Percentiles rank a stretch among this genome's conserved stretches.
Conservation (phyloP, 164 flowering plant genomes). For the Magnolia sinica region DNA sequence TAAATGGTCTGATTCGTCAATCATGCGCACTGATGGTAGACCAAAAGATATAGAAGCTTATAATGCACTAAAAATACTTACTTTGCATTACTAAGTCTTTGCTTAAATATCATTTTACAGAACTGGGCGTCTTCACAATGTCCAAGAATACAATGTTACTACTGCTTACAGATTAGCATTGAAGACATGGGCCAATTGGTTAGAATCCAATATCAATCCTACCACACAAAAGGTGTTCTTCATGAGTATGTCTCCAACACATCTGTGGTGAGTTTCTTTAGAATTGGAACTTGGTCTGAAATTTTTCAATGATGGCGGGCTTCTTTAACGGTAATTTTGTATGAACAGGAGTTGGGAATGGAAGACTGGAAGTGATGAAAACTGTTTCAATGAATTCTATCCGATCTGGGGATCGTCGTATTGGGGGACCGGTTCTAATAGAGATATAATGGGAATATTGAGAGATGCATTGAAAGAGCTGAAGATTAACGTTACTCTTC, state of each 20-base stretch:
- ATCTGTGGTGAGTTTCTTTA: conserved; percentile 60
- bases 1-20: background rate
- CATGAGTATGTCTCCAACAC: conserved; percentile 88
- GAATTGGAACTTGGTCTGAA: background rate
- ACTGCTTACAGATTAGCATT: conserved; percentile 74
- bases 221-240: conserved; percentile 65
- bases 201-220: conserved; percentile 62
- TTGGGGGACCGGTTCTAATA: conserved; percentile 84
- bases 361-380: conserved; percentile 64
- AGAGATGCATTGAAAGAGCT: conserved; percentile 35
- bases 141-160: conserved; percentile 70
- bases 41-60: background rate
- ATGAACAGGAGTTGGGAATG: conserved; percentile 85
- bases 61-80: background rate
- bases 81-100: background rate
- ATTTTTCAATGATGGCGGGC: background rate
- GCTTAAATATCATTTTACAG: conserved; percentile 23
- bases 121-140: conserved; percentile 36
- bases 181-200: conserved; percentile 83
- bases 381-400: conserved; percentile 73
- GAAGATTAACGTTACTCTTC: conserved; percentile 47
- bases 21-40: background rate
- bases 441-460: conserved; percentile 57
- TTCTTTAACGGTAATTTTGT: background rate
- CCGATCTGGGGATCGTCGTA: conserved; percentile 60